Base-by-base conservation (phyloP, 2,329 filamentous ascomycete species). In the Juglanconis sp. region DNA sequence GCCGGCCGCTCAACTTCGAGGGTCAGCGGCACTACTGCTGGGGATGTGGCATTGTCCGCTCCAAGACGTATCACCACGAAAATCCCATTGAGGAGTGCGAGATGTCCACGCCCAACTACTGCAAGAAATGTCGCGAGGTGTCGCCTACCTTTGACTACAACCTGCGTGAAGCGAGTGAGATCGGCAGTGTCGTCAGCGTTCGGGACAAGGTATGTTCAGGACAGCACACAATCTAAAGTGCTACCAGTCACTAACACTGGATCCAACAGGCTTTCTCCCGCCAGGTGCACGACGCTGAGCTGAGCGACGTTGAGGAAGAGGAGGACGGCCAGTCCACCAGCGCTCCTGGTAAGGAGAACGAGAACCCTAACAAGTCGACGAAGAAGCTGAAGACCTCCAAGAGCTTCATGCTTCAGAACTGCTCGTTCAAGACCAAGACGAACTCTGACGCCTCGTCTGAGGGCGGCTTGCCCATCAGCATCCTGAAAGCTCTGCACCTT, bases 41-140 rank as follows among this genome's bases (percentile, higher is more conserved):
- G 55, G 59, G 62, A 52, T 64, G 62, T 38, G 62, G 62, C 31
- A 57, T 64, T 35, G 40, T 64, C 34, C 62, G 62, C 30, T 64
- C 62, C 5, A 48, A 60, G 56, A 46, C 38, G 10, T 64, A 59
- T n/a, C 60, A 63, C 24, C 47, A 46, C 32, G 55, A 63, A 11
- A 63, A 63, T 35, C 53, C 36, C 5, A 24, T 64, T 32, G 32
- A 30, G 15, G 38, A 50, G 17, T 49, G 32, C 35, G 53, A 57
- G 40, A 10, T 8, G 44, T 60, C 56, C 13, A 51, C 46, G 10
- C 59, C 59, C 31, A 64, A 62, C 50, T 62, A 59, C 57, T 64
- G 62, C 60, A 62, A 34, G n/a, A 49, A 44, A 15, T 64, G 62
- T 47, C 62, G 60, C 17, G 50, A 59, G 44, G 40, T 24, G 7